Evolutionary conservation across 2,329 filamentous ascomycete genomes (phyloP), one percentile per base, ranked within the genome.

Genomic region (Mariannaea sp.): DNA sequence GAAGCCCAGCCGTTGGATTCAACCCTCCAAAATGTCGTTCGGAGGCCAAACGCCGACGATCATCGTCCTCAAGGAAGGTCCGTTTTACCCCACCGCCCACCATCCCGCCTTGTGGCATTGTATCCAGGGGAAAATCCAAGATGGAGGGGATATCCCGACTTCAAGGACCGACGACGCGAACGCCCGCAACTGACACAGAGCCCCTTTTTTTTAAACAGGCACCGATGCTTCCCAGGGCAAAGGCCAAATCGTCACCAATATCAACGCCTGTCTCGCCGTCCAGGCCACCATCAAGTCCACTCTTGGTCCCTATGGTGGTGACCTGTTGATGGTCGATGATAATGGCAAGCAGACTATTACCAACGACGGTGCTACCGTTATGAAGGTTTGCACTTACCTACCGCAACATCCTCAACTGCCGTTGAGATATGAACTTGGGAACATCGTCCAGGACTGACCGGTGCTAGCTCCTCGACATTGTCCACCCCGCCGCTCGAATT

Each of bases 341-440:
- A 97, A 97, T 80, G 94, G 94, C 73, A 87, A 79, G 74, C 92
- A 97, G 78, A 99, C 94, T 49, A 97, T 99, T 72, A 99, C 94
- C 67, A 99, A 99, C 77, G 94, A 99, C 78, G 94, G 94, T 70
- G 94, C 94, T 42, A 99, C 94, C 44, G 94, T 97, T 57, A 99
- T 99, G 94, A 97, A 97, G 87, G 90, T 91, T 73, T 65, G 59
- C 52, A 45, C 12, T 26, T 17, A 40, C 12, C 27, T 17, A 40
- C 32, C 17, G 16, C 7, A 3, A 7, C 3, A n/a, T n/a, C 5
- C 13, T 26, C 24, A 12, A 24, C 20, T 33, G 52, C 57, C 29
- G 29, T 16, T 12, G 29, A 29, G 26, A n/a, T 8, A 5, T 32
- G 22, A n/a, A 30, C 16, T 7, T 22, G 5, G n/a, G 14, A 39